phyloP scores from a whole-genome alignment of 1,139 yeast species.

The Hyphopichia buzzinii region DNA sequence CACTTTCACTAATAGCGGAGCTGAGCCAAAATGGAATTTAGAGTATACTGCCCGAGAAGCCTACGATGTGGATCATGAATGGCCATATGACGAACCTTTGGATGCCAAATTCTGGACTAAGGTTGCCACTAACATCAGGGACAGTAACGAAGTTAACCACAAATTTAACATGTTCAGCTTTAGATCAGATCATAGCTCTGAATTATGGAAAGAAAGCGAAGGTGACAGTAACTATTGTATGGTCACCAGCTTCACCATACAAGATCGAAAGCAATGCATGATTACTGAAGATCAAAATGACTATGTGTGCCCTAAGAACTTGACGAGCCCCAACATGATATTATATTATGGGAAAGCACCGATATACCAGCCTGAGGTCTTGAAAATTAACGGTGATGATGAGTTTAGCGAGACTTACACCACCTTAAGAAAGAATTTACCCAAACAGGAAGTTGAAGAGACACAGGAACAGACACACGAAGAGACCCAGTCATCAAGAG shows the following conservation, averaged over 20 bases:
- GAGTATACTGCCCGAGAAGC: conserved; percentile 29
- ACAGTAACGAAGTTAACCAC: background rate
- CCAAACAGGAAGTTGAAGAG: too few species aligned
- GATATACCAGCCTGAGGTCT: too few species aligned
- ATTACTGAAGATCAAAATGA: conserved; percentile 24
- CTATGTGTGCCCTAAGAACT: conserved; percentile 15
- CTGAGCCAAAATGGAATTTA: conserved; percentile 29
- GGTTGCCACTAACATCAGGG: conserved; percentile 5
- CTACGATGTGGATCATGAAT: conserved; percentile 24
- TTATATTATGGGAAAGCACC: background rate
- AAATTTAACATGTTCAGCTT: background rate
- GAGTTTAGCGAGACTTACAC: too few species aligned
- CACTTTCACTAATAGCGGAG: conserved; percentile 26
- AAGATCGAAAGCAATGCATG: conserved; percentile 22
- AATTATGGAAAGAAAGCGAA: too few species aligned
- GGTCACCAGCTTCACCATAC: conserved; percentile 23
- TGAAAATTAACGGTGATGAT: too few species aligned
- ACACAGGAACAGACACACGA: too few species aligned
- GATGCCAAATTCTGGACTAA: conserved; percentile 29
- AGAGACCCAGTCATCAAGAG: too few species aligned
- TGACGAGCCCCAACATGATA: background rate
- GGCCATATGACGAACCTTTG: conserved; percentile 25
- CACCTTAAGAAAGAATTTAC: too few species aligned
- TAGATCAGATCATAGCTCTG: background rate
- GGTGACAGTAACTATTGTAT: conserved; percentile 19